Conservation (phyloP, 176 grass and related monocot species). For the Eragrostis nindensis region DNA sequence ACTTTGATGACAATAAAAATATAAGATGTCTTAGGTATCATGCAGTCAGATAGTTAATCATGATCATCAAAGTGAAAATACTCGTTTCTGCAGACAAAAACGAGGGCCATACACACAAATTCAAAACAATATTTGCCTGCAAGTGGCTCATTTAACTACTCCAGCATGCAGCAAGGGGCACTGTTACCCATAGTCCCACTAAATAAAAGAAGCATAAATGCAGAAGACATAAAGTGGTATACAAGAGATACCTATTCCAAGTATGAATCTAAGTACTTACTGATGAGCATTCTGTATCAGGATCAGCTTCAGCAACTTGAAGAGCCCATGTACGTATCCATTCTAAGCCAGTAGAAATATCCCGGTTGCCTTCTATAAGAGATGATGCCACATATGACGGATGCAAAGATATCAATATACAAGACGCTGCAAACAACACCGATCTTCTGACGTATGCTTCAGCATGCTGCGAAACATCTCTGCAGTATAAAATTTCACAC, state of each 20-base stretch:
- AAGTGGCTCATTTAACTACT: not conserved
- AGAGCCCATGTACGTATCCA: conserved; percentile 92
- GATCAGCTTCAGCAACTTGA: conserved; percentile 79
- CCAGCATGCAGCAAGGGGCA: not conserved
- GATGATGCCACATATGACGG: conserved; percentile 80
- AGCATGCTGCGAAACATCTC: conserved; percentile 74
- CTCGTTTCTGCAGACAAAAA: not conserved
- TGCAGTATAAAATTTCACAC: conserved; percentile 40
- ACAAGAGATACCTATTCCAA: conserved; percentile 21
- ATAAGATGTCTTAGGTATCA: not conserved
- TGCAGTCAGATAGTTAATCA: not conserved
- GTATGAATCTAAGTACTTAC: conserved; percentile 49
- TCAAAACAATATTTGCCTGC: not conserved
- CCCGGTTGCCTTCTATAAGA: conserved; percentile 82
- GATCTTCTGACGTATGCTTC: conserved; percentile 98
- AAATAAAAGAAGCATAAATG: not conserved
- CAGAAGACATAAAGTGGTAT: not conserved
- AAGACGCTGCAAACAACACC: conserved; percentile 85
- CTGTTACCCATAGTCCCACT: not conserved
- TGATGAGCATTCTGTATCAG: conserved; percentile 82
- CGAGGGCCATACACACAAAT: not conserved
- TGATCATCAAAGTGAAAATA: not conserved
- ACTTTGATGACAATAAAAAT: conserved; percentile 6
- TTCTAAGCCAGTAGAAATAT: conserved; percentile 78
- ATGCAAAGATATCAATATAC: conserved; percentile 85